Conservation (phyloP, 306 rosid genomes). For the Inga laurina region DNA sequence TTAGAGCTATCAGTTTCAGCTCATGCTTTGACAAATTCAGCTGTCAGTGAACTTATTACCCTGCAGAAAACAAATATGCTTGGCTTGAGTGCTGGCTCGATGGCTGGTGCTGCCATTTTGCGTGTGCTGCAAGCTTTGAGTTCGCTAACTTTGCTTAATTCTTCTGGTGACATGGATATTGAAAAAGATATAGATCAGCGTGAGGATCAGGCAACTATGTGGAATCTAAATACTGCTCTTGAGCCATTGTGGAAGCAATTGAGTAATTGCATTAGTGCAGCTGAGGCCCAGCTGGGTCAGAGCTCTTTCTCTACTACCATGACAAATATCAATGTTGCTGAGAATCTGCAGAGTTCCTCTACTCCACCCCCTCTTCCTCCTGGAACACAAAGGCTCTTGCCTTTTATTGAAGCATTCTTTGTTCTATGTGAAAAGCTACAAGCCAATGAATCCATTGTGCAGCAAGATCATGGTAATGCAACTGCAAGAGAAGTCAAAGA, state of each 20-base stretch:
- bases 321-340: conserved; percentile 64
- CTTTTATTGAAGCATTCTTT: conserved; percentile 96
- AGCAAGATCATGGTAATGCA: conserved; percentile 65
- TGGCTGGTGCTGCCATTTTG: conserved; percentile 96
- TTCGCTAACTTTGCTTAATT: conserved; percentile 60
- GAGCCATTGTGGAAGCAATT: conserved; percentile 96
- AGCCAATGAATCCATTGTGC: conserved; percentile 62
- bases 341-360: conserved; percentile 76
- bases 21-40: conserved; percentile 84
- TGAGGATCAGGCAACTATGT: conserved; percentile 80
- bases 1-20: conserved; percentile 76
- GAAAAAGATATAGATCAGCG: conserved; percentile 59
- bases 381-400: conserved; percentile 93
- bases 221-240: conserved; percentile 84
- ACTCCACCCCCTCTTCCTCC: conserved; percentile 97
- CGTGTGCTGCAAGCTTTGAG: conserved; percentile 93
- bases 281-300: conserved; percentile 86
- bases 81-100: conserved; percentile 93
- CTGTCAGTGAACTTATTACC: conserved; percentile 86
- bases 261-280: conserved; percentile 92
- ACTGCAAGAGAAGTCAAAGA: conserved; percentile 97
- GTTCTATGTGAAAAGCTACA: conserved; percentile 95
- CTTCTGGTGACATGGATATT: conserved; percentile 45
- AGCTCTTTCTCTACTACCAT: conserved; percentile 56
- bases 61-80: conserved; percentile 89